phyloP scores from a whole-genome alignment of 23 red algal genomes.

The Gracilaria vermiculophylla region DNA sequence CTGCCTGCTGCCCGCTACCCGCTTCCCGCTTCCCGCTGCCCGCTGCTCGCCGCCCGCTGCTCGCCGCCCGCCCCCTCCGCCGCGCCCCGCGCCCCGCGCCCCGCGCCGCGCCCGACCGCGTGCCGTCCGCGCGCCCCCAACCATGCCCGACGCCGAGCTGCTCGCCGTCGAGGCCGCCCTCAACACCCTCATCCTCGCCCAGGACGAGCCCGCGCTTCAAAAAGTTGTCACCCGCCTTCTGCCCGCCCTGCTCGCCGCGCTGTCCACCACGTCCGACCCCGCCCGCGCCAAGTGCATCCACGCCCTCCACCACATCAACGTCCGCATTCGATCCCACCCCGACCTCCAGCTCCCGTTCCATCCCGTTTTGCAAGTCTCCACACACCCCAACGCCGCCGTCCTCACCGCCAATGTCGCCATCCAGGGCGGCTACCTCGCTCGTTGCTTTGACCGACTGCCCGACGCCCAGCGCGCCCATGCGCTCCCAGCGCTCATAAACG shows the following conservation, averaged over 20 bases:
- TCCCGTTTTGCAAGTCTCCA: constrained; percentile 3
- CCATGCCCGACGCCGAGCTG: constrained; percentile 31
- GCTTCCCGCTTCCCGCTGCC: too few relatives aligned
- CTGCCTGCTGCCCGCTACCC: too few relatives aligned
- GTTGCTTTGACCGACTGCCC: constrained; percentile 37
- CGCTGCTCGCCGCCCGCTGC: too few relatives aligned
- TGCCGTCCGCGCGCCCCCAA: not conserved
- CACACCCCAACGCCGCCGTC: constrained; percentile 20
- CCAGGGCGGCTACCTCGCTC: constrained; percentile 58
- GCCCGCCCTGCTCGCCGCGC: constrained; percentile 55
- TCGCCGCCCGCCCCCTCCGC: too few relatives aligned
- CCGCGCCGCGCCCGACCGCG: too few relatives aligned
- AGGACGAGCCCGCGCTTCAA: constrained; percentile 53
- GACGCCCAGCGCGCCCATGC: not conserved
- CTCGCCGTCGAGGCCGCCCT: constrained; percentile 60
- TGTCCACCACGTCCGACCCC: constrained; percentile 39
- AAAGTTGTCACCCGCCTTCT: constrained; percentile 49
- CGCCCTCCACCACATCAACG: constrained; percentile 71
- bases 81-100: too few relatives aligned
- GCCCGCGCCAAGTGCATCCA: constrained; percentile 54
- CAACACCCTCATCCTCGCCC: constrained; percentile 57
- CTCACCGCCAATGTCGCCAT: constrained; percentile 58
- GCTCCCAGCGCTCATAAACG: constrained; percentile 17
- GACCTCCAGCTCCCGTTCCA: constrained; percentile 33
- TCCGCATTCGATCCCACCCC: constrained; percentile 45